Base-by-base conservation (phyloP, 495 filamentous ascomycete genomes). In the Xylaria palmicola region DNA sequence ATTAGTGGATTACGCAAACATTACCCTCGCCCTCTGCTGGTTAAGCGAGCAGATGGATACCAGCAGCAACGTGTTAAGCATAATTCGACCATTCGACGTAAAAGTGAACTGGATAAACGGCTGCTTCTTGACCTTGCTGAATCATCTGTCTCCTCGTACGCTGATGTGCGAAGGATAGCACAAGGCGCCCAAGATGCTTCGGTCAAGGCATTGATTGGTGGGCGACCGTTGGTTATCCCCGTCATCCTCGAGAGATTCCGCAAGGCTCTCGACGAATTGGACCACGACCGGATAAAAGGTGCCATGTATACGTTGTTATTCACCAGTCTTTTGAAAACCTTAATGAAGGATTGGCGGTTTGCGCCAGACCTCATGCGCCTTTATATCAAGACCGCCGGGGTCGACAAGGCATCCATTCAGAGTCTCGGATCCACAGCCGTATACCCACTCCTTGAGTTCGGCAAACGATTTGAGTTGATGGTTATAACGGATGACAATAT, bases 391-490 rank as follows among this genome's bases (percentile, higher is more conserved):
- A 89, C 94, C 19, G 92, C 90, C 44, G 87, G 87, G 29, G 91
- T 92, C 7, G 94, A 99, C 74, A 96, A 94, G 68, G 85, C 91
- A 12, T 96, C 92, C 4, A 90, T 99, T 22, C 94, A 98, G 70
- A 94, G 89, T 68, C 84, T 99, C 19, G 92, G 91, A 29, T 86
- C 87, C 0, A 85, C 83, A 24, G 90, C 90, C 1, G 81, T 92
- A 7, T 95, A 92, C 64, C 87, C 90, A 17, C 85, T 99, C 19
- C 87, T 96, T 78, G 94, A 97, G 39, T 96, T 95, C 74, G 92
- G 91, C 34, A 89, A 91, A 62, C 81, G 90, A 0, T 79, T 92
- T 64, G 92, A 95, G 65, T 80, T 87, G 47, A 90, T 94, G 88
- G 90, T 93, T 40, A 85, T 99, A 36, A 75, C 93, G n/a, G 86